Evolutionary conservation across 345 rosid species (phyloP), one percentile per base, ranked within the genome.

Genomic region (Firmiana major): DNA sequence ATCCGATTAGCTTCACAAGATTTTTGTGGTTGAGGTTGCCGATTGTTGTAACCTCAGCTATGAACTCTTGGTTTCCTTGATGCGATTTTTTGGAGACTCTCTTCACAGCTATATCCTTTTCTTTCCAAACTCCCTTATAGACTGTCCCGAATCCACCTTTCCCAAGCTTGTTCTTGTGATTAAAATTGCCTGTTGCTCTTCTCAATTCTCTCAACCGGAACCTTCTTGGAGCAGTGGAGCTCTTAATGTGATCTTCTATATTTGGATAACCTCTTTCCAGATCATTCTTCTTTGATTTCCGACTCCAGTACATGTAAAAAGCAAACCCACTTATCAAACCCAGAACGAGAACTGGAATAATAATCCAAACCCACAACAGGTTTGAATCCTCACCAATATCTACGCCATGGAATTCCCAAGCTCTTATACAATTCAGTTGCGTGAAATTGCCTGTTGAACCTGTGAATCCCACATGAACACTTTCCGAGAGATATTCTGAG

Each of bases 121-220:
- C 71, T 6, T 75, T 76, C 84, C 90, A 81, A 24, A 34, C 55
- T 19, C 96, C 97, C 21, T 88, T 90, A 64, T 87, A 91, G n/a
- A 93, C 97, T 19, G 89, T 88, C 57, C 97, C 97, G 57, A 91
- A 93, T 1, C 96, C 90, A 0, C 97, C 96, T 83, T 86, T 83
- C 1, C 93, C 97, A 0, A 89, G 90, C 84, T 89, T 86, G 83
- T 88, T 88, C 75, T 83, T 87, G 2, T 63, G 66, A 74, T 78
- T 75, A 77, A 92, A 92, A 31, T 82, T 85, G 1, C 83, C 80
- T 0, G 97, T 93, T n/a, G 92, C 94, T 13, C 77, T 88, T 77
- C 75, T 86, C 1, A 91, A 83, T 74, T 89, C 89, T 49, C 79
- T 85, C 31, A 88, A 73, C 46, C 63, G 73, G 78, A 90, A 90